A percentile compares a stretch with the other conserved stretches of the same genome.
Evolutionary conservation across 176 grass and related monocot genomes (phyloP).

Genomic region (Puccinellia tenuiflora): DNA sequence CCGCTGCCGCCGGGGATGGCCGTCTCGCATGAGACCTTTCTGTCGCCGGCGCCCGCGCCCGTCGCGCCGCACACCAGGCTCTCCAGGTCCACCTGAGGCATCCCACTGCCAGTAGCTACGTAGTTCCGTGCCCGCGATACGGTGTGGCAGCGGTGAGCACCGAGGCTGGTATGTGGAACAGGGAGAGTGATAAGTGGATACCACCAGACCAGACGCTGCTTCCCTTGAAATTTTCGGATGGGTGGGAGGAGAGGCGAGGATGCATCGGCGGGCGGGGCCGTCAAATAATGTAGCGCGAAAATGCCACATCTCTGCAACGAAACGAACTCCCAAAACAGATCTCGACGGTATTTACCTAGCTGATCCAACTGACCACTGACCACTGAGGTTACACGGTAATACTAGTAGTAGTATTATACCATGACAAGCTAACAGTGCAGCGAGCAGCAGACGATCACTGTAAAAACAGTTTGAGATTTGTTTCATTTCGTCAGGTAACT

Average conservation of each 20-base stretch:
- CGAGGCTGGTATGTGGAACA: not conserved
- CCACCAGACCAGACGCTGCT: conserved; percentile 21
- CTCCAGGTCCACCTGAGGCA: conserved; percentile 56
- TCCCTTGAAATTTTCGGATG: conserved; percentile 36
- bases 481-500: too few species aligned
- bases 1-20: conserved; percentile 31
- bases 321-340: conserved; percentile 54
- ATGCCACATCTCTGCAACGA: conserved; percentile 28
- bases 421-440: not conserved
- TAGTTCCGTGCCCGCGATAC: not conserved
- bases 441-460: not conserved
- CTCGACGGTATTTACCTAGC: not conserved
- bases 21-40: conserved; percentile 67
- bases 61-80: conserved; percentile 44
- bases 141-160: not conserved
- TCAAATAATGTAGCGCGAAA: conserved; percentile 23
- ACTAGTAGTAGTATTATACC: not conserved
- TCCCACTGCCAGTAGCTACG: not conserved
- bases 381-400: not conserved
- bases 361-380: not conserved
- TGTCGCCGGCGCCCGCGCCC: conserved; percentile 40
- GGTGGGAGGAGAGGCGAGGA: not conserved
- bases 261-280: not conserved
- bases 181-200: conserved; percentile 12
- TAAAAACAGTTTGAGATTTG: not conserved